A percentile compares a stretch with the other conserved stretches of the same genome.
These are phyloP conservation scores for Lentinula sp. DNA, from an alignment of 768 basidiomycete species.

Conservation along the genomic window DNA sequence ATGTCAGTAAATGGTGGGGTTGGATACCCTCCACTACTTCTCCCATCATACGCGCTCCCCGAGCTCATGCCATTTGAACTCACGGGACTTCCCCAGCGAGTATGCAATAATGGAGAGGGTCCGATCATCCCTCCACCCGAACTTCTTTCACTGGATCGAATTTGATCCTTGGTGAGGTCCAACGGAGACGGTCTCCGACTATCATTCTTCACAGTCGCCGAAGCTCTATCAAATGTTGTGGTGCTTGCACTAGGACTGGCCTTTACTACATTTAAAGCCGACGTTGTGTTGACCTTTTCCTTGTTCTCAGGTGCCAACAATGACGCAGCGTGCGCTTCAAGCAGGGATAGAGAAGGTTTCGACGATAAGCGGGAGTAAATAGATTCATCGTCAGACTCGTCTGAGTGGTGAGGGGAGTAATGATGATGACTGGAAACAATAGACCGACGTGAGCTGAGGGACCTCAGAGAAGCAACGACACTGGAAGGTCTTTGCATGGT, in stretches of 20 bases:
- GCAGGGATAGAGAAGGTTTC: neutral
- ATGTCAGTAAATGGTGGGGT: slow-evolving; percentile 3
- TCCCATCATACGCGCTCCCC: neutral
- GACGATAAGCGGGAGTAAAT: slow-evolving; percentile 2
- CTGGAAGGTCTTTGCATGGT: slow-evolving; percentile 6
- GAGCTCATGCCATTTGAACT: slow-evolving; percentile 14
- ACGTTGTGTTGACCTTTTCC: neutral
- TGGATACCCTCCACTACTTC: slow-evolving; percentile 5
- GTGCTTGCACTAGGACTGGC: neutral
- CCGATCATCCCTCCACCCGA: neutral
- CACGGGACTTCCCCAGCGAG: slow-evolving; percentile 30
- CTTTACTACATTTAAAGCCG: slow-evolving; percentile 4
- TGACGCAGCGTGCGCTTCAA: slow-evolving; percentile 2
- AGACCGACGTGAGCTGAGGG: neutral
- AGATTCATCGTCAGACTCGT: slow-evolving; percentile 4
- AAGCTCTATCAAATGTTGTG: neutral
- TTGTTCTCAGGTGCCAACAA: neutral
- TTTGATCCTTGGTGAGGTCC: slow-evolving; percentile 1
- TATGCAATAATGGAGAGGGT: slow-evolving; percentile 32
- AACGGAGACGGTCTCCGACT: neutral
- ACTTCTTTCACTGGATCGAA: neutral
- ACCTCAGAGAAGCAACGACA: neutral
- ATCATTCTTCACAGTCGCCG: neutral
- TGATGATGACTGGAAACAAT: neutral
- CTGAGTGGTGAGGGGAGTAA: neutral